phyloP scores from a whole-genome alignment of 2,329 filamentous ascomycete genomes.

The Sclerotinia trifoliorum region DNA sequence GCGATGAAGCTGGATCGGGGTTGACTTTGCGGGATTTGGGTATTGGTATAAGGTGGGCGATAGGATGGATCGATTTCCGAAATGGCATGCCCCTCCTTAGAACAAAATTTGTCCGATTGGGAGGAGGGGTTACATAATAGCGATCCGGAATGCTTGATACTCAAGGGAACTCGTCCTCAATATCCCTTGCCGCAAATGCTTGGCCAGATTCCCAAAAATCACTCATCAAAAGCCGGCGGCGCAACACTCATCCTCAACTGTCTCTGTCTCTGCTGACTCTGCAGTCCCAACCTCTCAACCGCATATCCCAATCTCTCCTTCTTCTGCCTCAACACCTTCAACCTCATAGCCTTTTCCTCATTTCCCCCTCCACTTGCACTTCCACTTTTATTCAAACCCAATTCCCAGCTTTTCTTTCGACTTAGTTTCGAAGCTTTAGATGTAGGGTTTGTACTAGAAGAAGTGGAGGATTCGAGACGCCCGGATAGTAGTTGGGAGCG shows the following conservation, averaged over 20 bases:
- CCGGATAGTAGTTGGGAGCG: constrained; percentile 67
- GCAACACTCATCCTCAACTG: constrained; percentile 74
- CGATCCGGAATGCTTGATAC: background rate
- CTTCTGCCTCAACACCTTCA: constrained; percentile 64
- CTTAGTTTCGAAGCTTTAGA: constrained; percentile 28
- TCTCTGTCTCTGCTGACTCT: constrained; percentile 66
- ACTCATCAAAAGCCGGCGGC: constrained; percentile 15
- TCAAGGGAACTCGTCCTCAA: background rate
- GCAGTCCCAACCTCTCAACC: constrained; percentile 65
- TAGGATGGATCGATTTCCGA: no score
- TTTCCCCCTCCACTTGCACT: constrained; percentile 27
- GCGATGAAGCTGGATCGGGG: background rate
- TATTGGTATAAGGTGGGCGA: no score
- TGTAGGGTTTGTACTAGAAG: constrained; percentile 31
- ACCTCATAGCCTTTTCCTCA: constrained; percentile 43
- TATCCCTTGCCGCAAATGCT: no score
- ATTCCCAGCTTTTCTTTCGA: constrained; percentile 42
- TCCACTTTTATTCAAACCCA: background rate
- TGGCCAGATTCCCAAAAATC: background rate
- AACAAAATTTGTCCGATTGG: background rate
- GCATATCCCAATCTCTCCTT: constrained; percentile 70
- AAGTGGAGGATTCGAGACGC: constrained; percentile 45
- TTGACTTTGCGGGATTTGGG: background rate
- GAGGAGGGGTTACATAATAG: background rate
- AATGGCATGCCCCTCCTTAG: background rate